Conservation (phyloP, 257 asterid species). For the Jacaranda mimosifolia region DNA sequence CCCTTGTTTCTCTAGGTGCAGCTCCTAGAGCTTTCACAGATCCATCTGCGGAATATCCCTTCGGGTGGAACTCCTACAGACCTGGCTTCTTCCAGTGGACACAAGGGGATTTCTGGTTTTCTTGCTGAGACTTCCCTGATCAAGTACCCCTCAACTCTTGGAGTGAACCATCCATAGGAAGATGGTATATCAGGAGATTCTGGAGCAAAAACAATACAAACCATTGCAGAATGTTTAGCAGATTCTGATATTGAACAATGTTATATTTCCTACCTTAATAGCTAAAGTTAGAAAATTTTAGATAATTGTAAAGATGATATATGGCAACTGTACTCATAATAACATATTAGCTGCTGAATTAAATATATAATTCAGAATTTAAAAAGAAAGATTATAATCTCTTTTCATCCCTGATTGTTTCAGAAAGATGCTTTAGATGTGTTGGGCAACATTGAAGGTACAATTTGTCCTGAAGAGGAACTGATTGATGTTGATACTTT, state of each 20-base stretch:
- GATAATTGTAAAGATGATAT: too few relatives aligned
- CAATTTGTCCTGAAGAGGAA: conserved; percentile 64
- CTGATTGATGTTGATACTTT: conserved; percentile 67
- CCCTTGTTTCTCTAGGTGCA: conserved; percentile 89
- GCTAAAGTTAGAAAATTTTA: too few relatives aligned
- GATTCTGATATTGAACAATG: too few relatives aligned
- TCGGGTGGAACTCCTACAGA: conserved; percentile 85
- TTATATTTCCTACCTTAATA: too few relatives aligned
- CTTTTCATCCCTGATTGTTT: too few relatives aligned
- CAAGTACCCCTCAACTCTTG: conserved; percentile 66
- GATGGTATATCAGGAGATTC: conserved; percentile 40
- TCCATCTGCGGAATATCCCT: conserved; percentile 79
- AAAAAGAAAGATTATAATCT: not conserved
- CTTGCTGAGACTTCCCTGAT: conserved; percentile 85
- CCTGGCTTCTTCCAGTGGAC: conserved; percentile 85
- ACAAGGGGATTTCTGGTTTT: conserved; percentile 95
- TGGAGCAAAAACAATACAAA: conserved; percentile 41
- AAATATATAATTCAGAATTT: too few relatives aligned
- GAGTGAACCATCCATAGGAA: conserved; percentile 66
- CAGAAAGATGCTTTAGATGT: conserved; percentile 60
- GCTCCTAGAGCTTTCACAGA: conserved; percentile 84
- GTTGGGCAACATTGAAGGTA: conserved; percentile 50
- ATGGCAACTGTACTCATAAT: too few relatives aligned
- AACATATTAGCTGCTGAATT: too few relatives aligned
- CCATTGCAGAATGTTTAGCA: too few relatives aligned